Base-by-base conservation (phyloP, 345 rosid species). In the Eucalyptus erythrocorys region DNA sequence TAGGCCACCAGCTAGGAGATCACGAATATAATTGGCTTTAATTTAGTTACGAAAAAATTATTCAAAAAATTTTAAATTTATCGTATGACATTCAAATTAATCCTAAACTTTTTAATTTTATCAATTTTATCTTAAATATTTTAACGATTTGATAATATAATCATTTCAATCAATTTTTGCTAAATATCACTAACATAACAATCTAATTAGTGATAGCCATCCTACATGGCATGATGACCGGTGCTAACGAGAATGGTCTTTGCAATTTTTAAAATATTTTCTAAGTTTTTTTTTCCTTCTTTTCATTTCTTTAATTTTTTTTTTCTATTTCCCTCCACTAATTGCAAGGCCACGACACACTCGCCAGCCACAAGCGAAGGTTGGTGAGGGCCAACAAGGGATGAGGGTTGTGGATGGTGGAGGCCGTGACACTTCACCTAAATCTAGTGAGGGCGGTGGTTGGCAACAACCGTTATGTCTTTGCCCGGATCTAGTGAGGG, bases 51-150 rank as follows among this genome's bases (percentile, higher is more conserved):
- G 2, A 27, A 13, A 30, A 59, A 59, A 59, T 27, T 59, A 27
- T 59, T 11, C 64, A 26, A 57, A 57, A 57, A 12, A 4, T 10
- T 30, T 5, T 59, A 59, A 27, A 27, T 13, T 2, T 59, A 59
- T 1, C 3, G 0, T 6, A 59, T 0, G 3, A 1, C 14, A 0
- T 6, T 6, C 16, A 59, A 59, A 27, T 27, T 6, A 59, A 0
- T 59, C 32, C 0, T 59, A 59, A 59, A 59, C 7, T 59, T 59
- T 59, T 59, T 10, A 59, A 59, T 59, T 51, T 59, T 30, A 13
- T 14, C 32, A 59, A 59, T 27, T 59, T 27, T 59, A 5, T 59
- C 7, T 10, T 27, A 27, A 59, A 59, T 2, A 10, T 59, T 59
- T 27, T 59, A 27, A 13, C 2, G 7, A 59, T 59, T 59, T 27